Conservation (phyloP, 169 alveolate genomes). For the Cryptosporidium canis region DNA sequence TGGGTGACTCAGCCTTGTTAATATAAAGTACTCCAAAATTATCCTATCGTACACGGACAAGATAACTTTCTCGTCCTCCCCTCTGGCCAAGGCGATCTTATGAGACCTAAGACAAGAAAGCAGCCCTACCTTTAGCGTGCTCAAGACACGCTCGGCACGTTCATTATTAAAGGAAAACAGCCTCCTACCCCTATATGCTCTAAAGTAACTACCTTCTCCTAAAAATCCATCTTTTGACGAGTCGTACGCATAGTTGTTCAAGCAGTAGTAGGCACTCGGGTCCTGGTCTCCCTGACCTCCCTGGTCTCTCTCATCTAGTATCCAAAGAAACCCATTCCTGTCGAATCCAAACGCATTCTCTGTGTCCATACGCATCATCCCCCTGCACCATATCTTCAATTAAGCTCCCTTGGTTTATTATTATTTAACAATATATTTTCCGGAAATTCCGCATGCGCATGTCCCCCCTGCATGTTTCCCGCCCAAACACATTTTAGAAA, state of each 20-base stretch:
- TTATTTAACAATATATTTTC: background rate
- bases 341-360: background rate
- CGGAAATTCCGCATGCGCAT: conserved; percentile 19
- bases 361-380: background rate
- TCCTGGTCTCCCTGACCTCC: background rate
- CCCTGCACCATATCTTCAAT: background rate
- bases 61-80: background rate
- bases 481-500: conserved; percentile 7
- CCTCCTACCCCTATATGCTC: conserved; percentile 56
- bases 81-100: background rate
- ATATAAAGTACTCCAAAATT: conserved; percentile 14
- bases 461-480: conserved; percentile 6
- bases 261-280: background rate
- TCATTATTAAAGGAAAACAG: background rate
- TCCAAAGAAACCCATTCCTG: conserved; percentile 28
- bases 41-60: conserved; percentile 43
- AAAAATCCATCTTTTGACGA: conserved; percentile 64
- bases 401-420: background rate
- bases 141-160: background rate
- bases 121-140: conserved; percentile 37
- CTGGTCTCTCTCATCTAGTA: background rate
- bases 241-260: conserved; percentile 42
- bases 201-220: conserved; percentile 69
- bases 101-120: conserved; percentile 50
- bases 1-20: conserved; percentile 18